Conservation (phyloP, 2,329 filamentous ascomycete species). For the Claviceps sorghi region DNA sequence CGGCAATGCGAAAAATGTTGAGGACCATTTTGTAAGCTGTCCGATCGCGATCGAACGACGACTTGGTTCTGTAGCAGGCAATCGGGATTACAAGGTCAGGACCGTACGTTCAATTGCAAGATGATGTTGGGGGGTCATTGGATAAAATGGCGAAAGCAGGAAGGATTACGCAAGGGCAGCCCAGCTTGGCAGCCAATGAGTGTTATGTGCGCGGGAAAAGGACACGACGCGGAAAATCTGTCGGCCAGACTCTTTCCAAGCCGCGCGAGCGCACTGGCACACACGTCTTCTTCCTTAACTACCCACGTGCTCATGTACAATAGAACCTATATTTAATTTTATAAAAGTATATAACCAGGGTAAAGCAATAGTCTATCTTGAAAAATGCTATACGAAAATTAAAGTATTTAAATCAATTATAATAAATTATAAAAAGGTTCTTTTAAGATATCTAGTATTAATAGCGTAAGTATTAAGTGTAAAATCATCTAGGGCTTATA, state of each 20-base stretch:
- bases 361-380: too few relatives aligned
- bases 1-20: conserved; percentile 44
- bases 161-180: not conserved
- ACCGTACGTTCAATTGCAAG: not conserved
- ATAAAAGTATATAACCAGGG: too few relatives aligned
- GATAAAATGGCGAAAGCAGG: not conserved
- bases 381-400: too few relatives aligned
- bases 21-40: conserved; percentile 27
- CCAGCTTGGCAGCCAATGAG: not conserved
- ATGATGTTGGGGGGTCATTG: not conserved
- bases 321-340: too few relatives aligned
- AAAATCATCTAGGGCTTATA: too few relatives aligned
- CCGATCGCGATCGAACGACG: not conserved
- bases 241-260: not conserved
- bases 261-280: too few relatives aligned
- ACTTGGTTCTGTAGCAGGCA: not conserved
- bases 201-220: conserved; percentile 2
- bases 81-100: not conserved
- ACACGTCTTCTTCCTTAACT: not conserved
- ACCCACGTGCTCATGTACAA: too few relatives aligned
- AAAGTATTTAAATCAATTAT: too few relatives aligned
- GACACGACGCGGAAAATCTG: conserved; percentile 6
- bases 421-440: too few relatives aligned
- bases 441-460: too few relatives aligned
- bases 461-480: too few relatives aligned